These are phyloP conservation scores for Phytophthora tubulina DNA, from an alignment of 352 stramenopile species.

Conservation along the genomic window DNA sequence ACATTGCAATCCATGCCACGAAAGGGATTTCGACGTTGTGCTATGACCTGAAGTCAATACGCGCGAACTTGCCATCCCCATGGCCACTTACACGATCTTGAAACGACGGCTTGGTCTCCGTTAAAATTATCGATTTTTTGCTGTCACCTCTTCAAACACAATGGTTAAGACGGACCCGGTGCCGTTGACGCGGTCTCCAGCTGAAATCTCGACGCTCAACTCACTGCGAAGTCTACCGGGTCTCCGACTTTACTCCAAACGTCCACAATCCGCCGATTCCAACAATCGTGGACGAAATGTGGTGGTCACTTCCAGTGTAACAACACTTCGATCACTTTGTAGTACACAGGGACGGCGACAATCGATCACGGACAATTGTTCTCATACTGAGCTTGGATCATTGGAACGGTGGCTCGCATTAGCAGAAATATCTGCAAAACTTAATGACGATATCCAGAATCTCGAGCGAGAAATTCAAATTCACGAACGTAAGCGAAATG, in stretches of 20 bases:
- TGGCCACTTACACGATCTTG: conserved; percentile 25
- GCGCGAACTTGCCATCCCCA: conserved; percentile 39
- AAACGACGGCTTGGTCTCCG: conserved; percentile 38
- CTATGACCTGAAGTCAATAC: conserved; percentile 14
- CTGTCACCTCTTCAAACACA: conserved; percentile 2
- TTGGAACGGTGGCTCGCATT: conserved; percentile 40
- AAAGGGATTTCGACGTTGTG: neutral
- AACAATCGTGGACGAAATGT: conserved; percentile 11
- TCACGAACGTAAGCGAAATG: conserved; percentile 31
- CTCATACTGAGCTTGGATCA: conserved; percentile 10
- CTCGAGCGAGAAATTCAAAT: conserved; percentile 36
- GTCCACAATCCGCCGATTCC: conserved; percentile 28
- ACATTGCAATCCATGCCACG: conserved; percentile 46
- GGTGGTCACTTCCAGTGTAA: conserved; percentile 31
- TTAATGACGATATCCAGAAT: conserved; percentile 25
- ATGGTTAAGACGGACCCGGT: conserved; percentile 33
- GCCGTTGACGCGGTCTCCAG: conserved; percentile 37
- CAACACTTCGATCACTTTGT: conserved; percentile 35
- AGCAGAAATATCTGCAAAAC: conserved; percentile 23
- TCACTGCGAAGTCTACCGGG: conserved; percentile 30
- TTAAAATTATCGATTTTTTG: conserved; percentile 33
- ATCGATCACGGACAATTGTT: conserved; percentile 14
- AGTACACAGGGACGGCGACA: conserved; percentile 14
- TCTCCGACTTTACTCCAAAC: conserved; percentile 30
- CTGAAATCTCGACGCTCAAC: conserved; percentile 40